Evolutionary conservation across 177 flowering plant species (phyloP), one percentile per base, ranked within the genome.

Genomic region (Tripterygium wilfordii): DNA sequence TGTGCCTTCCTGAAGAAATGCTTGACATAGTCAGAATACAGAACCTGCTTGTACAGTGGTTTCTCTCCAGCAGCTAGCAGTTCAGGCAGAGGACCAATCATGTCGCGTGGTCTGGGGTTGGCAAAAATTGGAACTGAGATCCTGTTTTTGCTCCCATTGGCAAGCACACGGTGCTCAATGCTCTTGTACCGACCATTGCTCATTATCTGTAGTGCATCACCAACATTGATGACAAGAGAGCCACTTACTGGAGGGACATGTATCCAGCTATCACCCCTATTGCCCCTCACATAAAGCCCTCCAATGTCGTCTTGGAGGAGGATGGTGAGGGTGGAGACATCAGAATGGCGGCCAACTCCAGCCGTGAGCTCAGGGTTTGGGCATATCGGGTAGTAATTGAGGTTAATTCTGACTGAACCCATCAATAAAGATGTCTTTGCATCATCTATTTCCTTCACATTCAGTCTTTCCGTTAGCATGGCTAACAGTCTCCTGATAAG

Each of bases 221-320:
- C 79, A 14, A 72, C 36, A 28, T 76, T 73, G 50, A 76, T 68
- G 30, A 76, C 76, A 10, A 70, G 32, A 0, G 78, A 46, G 0
- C 71, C 76, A 3, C 4, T 1, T 0, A 58, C 13, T 0, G 78
- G 82, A 13, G 73, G 71, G 8, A 76, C 64, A 27, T 63, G 66
- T 1, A 67, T 46, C 76, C 81, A 72, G 28, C 36, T 53, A 12
- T 42, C 47, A 0, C 27, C 15, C 0, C 51, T 24, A 4, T 24
- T 48, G 8, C 22, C 67, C 20, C 56, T 42, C 15, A 70, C 74
- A 18, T 67, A 67, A 4, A 72, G 70, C 1, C 81, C 81, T 8
- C 76, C 78, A 0, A 59, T 51, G 19, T 68, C 59, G 24, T 76
- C 81, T 48, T 76, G 81, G 2, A 70, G 66, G 47, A 76, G 71